Base-by-base conservation (phyloP, 805 yeast species). In the Lachancea meyersii region DNA sequence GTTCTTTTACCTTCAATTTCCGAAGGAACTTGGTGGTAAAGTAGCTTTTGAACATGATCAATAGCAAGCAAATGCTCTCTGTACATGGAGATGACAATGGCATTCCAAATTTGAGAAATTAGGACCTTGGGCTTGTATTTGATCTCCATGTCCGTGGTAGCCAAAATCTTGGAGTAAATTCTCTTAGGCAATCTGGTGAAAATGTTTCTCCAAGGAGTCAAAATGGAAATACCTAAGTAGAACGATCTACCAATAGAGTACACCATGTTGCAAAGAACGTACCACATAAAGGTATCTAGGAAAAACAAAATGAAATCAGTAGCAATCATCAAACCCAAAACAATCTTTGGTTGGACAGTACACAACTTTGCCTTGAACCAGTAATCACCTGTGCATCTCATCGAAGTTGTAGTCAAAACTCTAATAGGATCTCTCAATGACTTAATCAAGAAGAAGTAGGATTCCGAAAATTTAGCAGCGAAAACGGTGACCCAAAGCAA, bases 181-280 rank as follows among this genome's bases (percentile, higher is more conserved):
- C 99, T 87, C 81, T 93, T 93, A 64, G 99, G 99, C 64, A 93
- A 73, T 69, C 99, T 82, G 42, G 96, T 82, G 75, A 91, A 93
- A 56, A 93, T 89, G 67, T 94, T 93, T 79, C 97, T 86, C 99
- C 99, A 93, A 49, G 99, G 99, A 32, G 99, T 93, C 75, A 89
- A 80, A 53, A 93, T 91, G 35, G 99, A 93, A 58, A 93, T 89
- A 83, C 99, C 99, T 68, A 94, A 77, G 76, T 91, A 93, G 77
- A 93, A 93, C 13, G 98, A 93, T 65, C 96, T 86, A 57, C 96
- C 97, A 60, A 93, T 87, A 48, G 97, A 91, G 79, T 87, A 89
- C 54, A 87, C 77, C 68, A 95, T 84, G 78, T 91, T 93, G 66
- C 85, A 82, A 57, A 93, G 73, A 73, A 93, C 89, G 76, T 93